Conservation (phyloP, 2,329 filamentous ascomycete genomes). For the Cladobotryum protrusum region DNA sequence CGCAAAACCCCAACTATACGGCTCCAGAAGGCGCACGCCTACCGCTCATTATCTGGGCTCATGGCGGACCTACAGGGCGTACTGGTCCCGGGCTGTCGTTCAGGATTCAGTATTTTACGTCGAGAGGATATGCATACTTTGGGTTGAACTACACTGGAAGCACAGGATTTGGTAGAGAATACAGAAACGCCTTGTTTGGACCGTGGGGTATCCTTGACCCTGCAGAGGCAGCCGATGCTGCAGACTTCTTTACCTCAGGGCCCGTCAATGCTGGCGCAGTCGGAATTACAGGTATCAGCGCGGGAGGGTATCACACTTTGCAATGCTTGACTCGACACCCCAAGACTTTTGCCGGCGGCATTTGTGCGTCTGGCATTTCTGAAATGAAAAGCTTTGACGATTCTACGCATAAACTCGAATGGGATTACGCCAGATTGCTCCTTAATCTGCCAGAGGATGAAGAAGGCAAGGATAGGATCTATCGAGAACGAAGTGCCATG, state of each 20-base stretch:
- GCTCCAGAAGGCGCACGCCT: slow-evolving; percentile 34
- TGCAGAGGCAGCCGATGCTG: slow-evolving; percentile 43
- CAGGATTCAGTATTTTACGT: slow-evolving; percentile 46
- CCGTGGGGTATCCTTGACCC: slow-evolving; percentile 47
- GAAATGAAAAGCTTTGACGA: slow-evolving; percentile 40
- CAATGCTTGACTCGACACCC: slow-evolving; percentile 42
- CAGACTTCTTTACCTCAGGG: slow-evolving; percentile 34
- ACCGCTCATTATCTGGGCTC: slow-evolving; percentile 43
- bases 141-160: slow-evolving; percentile 48
- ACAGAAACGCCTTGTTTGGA: slow-evolving; percentile 42
- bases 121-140: slow-evolving; percentile 46
- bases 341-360: slow-evolving; percentile 40
- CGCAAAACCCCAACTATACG: slow-evolving; percentile 38
- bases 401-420: slow-evolving; percentile 52
- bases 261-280: slow-evolving; percentile 32
- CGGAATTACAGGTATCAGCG: slow-evolving; percentile 45
- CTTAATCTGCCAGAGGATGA: slow-evolving; percentile 30
- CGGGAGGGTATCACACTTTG: slow-evolving; percentile 49
- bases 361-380: slow-evolving; percentile 45
- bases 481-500: slow-evolving; percentile 42
- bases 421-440: slow-evolving; percentile 42
- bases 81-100: slow-evolving; percentile 37
- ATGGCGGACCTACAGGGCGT: slow-evolving; percentile 46
- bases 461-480: slow-evolving; percentile 35
- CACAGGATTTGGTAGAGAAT: slow-evolving; percentile 43